A percentile compares a stretch with the other conserved stretches of the same genome.
These are phyloP conservation scores for Choiromyces venosus DNA, from an alignment of 495 filamentous ascomycete genomes.

Conservation along the genomic window DNA sequence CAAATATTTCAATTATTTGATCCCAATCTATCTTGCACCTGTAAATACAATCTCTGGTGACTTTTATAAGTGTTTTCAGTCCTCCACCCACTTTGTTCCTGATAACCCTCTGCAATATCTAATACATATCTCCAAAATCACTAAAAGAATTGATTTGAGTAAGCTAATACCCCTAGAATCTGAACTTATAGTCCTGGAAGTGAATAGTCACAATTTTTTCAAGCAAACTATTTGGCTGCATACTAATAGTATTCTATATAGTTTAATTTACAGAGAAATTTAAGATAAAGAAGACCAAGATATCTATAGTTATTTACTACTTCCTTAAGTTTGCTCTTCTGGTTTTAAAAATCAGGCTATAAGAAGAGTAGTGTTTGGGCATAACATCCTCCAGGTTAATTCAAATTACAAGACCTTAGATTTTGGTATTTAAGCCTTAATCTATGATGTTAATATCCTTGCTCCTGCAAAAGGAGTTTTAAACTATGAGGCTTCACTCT, in stretches of 20 bases:
- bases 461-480: neutral
- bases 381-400: neutral
- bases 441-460: neutral
- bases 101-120: too few relatives aligned
- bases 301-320: neutral
- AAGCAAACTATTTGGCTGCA: too few relatives aligned
- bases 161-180: too few relatives aligned
- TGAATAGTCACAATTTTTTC: too few relatives aligned
- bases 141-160: too few relatives aligned
- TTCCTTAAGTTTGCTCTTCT: neutral
- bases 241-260: conserved; percentile 5
- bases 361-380: neutral
- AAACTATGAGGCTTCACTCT: neutral
- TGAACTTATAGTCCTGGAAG: too few relatives aligned
- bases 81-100: too few relatives aligned
- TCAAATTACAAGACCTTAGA: neutral
- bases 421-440: neutral
- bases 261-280: conserved; percentile 3
- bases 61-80: too few relatives aligned
- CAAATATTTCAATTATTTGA: too few relatives aligned
- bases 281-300: conserved; percentile 1
- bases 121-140: too few relatives aligned
- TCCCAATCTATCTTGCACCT: too few relatives aligned
- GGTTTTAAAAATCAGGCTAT: neutral
- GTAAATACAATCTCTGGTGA: too few relatives aligned